A percentile compares a stretch with the other conserved stretches of the same genome.
Evolutionary conservation across 306 rosid genomes (phyloP).

Genomic region (Medicago lupulina): DNA sequence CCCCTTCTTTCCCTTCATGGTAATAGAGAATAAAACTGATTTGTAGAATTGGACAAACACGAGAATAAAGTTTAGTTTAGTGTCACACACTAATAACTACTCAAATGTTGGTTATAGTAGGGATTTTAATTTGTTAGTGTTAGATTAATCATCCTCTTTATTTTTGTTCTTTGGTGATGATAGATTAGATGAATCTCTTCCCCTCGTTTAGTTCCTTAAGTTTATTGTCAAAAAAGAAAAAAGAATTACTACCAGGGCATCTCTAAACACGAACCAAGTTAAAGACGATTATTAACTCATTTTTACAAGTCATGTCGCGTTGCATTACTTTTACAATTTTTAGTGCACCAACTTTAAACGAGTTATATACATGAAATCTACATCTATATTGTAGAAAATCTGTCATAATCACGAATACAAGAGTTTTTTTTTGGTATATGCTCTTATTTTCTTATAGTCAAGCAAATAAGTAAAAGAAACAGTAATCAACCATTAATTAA

Average conservation of each 20-base stretch:
- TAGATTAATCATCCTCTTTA: too few species aligned
- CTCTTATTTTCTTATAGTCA: too few species aligned
- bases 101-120: background rate
- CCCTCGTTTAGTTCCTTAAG: too few species aligned
- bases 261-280: background rate
- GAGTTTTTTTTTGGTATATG: too few species aligned
- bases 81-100: background rate
- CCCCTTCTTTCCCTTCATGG: background rate
- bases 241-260: background rate
- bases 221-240: too few species aligned
- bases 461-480: too few species aligned
- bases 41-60: constrained; percentile 28
- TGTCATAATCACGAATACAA: too few species aligned
- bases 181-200: background rate
- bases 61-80: background rate
- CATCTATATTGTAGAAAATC: too few species aligned
- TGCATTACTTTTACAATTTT: too few species aligned
- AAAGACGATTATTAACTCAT: background rate
- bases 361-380: too few species aligned
- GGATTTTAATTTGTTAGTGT: background rate
- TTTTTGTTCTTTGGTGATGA: background rate
- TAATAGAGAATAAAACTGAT: constrained; percentile 63
- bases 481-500: too few species aligned
- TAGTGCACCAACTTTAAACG: background rate
- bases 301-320: too few species aligned